Conservation (phyloP, 2,329 filamentous ascomycete species). For the Cryphonectria nitschkei region DNA sequence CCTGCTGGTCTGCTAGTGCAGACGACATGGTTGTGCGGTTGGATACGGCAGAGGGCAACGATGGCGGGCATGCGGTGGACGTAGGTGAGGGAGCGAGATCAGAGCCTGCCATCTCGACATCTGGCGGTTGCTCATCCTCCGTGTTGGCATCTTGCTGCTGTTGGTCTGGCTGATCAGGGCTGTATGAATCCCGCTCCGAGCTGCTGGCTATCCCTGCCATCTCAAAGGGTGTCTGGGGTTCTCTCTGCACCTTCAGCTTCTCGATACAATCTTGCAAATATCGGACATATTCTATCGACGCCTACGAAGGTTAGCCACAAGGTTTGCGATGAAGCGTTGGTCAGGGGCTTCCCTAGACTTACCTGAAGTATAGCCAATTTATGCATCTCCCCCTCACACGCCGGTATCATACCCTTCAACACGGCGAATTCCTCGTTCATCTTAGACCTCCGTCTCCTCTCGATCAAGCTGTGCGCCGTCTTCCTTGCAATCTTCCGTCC, state of each 20-base stretch:
- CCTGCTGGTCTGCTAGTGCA: constrained; percentile 25
- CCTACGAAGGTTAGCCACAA: constrained; percentile 53
- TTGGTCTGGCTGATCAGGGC: constrained; percentile 31
- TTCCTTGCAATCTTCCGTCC: constrained; percentile 95
- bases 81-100: constrained; percentile 51
- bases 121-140: constrained; percentile 43
- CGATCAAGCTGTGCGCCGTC: constrained; percentile 94
- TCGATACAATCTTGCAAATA: constrained; percentile 89
- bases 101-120: constrained; percentile 66
- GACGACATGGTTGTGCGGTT: constrained; percentile 50
- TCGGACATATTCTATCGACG: constrained; percentile 92
- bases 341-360: constrained; percentile 35
- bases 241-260: constrained; percentile 70
- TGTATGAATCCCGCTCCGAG: constrained; percentile 35
- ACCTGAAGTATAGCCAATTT: constrained; percentile 95
- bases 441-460: constrained; percentile 85
- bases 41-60: constrained; percentile 39
- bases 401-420: constrained; percentile 92
- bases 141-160: constrained; percentile 38
- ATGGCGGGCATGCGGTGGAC: constrained; percentile 41
- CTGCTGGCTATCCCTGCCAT: constrained; percentile 37
- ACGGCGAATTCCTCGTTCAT: constrained; percentile 99
- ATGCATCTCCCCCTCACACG: constrained; percentile 97
- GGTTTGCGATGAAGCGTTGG: background rate
- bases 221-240: constrained; percentile 37